Conservation (phyloP, 139 green algal species). For the Pycnococcus provasolii region DNA sequence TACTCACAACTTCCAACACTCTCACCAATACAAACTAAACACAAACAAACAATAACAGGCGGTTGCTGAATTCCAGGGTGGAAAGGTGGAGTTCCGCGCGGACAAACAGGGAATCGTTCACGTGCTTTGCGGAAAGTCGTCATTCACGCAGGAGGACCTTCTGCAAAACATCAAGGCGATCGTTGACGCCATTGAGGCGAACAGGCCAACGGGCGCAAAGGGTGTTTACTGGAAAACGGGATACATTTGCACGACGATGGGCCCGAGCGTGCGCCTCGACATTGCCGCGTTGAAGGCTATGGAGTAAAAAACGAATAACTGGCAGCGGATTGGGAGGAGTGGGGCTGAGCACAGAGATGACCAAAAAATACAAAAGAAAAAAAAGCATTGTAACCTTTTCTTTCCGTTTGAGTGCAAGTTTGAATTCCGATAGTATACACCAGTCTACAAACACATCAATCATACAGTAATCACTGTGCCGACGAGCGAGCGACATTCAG, state of each 20-base stretch:
- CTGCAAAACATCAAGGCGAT: constrained; percentile 82
- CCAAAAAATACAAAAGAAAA: too few relatives aligned
- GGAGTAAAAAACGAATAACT: too few relatives aligned
- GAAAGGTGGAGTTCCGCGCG: constrained; percentile 73
- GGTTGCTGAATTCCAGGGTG: background rate
- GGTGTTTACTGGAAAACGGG: constrained; percentile 93
- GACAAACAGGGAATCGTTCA: constrained; percentile 98
- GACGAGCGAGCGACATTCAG: too few relatives aligned
- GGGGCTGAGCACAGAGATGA: too few relatives aligned
- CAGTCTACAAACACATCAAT: too few relatives aligned
- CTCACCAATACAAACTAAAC: too few relatives aligned
- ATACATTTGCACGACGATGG: constrained; percentile 91
- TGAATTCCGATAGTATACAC: too few relatives aligned
- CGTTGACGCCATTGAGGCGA: constrained; percentile 49
- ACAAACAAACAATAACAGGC: background rate
- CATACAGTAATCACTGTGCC: too few relatives aligned
- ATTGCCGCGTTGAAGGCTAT: background rate
- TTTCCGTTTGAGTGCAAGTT: too few relatives aligned
- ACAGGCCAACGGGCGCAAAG: constrained; percentile 89
- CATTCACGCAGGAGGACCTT: constrained; percentile 74
- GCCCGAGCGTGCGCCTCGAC: constrained; percentile 68
- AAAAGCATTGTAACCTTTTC: too few relatives aligned
- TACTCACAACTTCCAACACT: too few relatives aligned
- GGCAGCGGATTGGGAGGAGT: too few relatives aligned
- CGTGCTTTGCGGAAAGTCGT: constrained; percentile 78